phyloP scores from a whole-genome alignment of 108 stramenopile genomes.

The Hondaea fermentalgiana region DNA sequence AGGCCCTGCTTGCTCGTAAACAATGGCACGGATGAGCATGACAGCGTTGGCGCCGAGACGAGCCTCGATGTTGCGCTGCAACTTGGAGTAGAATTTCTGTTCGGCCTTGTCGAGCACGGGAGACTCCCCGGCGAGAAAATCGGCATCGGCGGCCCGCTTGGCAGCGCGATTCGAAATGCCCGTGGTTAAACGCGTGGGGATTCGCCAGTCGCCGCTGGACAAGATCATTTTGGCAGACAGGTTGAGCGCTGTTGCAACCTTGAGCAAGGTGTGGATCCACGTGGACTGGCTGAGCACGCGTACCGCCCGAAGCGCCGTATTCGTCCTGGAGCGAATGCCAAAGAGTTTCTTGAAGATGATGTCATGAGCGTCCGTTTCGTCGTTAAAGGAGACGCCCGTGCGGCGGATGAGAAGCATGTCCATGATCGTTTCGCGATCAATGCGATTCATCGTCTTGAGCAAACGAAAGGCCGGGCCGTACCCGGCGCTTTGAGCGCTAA shows the following conservation, averaged over 20 bases:
- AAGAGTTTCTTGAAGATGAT: background rate
- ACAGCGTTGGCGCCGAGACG: background rate
- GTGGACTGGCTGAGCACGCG: background rate
- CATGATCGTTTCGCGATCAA: conserved; percentile 3
- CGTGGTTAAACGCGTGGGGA: background rate
- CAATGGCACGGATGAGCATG: background rate
- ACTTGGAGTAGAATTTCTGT: background rate
- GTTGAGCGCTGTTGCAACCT: background rate
- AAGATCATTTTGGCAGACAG: background rate
- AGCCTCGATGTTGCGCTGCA: background rate
- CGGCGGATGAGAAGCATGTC: background rate
- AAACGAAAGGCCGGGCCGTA: background rate
- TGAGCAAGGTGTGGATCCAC: background rate
- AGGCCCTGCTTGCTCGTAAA: background rate
- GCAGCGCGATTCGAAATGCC: background rate
- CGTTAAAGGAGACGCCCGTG: background rate
- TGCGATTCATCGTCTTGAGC: background rate
- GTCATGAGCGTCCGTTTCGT: background rate
- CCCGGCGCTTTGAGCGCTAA: background rate
- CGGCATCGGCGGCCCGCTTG: background rate
- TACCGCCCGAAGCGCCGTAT: background rate
- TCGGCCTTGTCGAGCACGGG: background rate
- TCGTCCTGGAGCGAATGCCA: background rate
- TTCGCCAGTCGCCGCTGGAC: background rate
- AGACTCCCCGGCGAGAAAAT: background rate